A percentile compares a stretch with the other conserved stretches of the same genome.
phyloP scores from a whole-genome alignment of 192 early-diverging fungal species.

The Dispira parvispora region DNA sequence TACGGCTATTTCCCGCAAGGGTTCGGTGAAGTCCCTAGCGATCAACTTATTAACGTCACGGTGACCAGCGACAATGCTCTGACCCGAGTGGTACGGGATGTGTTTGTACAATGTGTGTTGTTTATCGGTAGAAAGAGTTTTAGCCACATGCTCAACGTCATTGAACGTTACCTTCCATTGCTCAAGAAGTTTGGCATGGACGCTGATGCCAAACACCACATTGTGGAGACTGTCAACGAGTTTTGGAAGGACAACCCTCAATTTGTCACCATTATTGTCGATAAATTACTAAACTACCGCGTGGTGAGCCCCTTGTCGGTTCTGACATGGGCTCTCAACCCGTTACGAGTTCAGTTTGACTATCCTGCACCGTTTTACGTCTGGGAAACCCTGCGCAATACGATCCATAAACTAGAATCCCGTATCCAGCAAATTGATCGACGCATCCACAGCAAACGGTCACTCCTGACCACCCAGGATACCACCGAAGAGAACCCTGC shows the following conservation, averaged over 20 bases:
- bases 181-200: conserved; percentile 21
- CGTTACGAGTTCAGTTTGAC: conserved; percentile 16
- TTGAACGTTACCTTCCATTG: conserved; percentile 55
- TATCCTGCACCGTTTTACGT: conserved; percentile 35
- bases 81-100: conserved; percentile 35
- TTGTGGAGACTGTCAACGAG: conserved; percentile 53
- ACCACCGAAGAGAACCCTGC: background rate
- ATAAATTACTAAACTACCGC: conserved; percentile 91
- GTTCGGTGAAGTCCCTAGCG: background rate
- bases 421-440: conserved; percentile 31
- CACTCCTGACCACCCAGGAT: background rate
- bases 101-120: conserved; percentile 68
- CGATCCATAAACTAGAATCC: conserved; percentile 67
- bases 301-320: conserved; percentile 74
- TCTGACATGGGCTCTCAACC: conserved; percentile 58
- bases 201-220: conserved; percentile 51
- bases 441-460: background rate
- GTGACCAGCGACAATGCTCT: background rate
- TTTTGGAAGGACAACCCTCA: conserved; percentile 85
- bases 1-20: background rate
- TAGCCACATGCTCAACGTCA: conserved; percentile 77
- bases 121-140: conserved; percentile 86
- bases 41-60: background rate
- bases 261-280: conserved; percentile 82
- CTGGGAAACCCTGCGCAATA: conserved; percentile 79